Percentiles rank a stretch among this genome's conserved stretches.
phyloP scores from a whole-genome alignment of 2,329 filamentous ascomycete species.

The Chrysosporium queenslandicum region DNA sequence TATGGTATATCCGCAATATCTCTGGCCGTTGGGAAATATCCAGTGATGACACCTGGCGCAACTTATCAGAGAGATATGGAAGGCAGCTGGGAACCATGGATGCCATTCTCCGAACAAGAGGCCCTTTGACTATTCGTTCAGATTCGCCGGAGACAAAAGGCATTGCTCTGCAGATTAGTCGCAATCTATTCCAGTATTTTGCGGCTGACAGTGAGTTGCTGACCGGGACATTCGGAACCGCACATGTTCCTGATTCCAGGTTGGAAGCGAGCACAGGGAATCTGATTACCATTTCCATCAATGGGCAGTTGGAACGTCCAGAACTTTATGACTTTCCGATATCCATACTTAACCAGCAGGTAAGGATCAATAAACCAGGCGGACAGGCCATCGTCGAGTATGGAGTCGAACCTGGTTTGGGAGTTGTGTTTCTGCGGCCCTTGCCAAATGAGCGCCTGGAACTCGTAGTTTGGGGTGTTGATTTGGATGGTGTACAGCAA shows the following conservation, averaged over 20 bases:
- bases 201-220: constrained; percentile 39
- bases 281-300: constrained; percentile 32
- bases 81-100: constrained; percentile 45
- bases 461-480: constrained; percentile 47
- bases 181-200: constrained; percentile 51
- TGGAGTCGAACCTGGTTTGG: constrained; percentile 32
- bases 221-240: constrained; percentile 16
- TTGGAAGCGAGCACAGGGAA: constrained; percentile 31
- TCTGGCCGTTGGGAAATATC: constrained; percentile 20
- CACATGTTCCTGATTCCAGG: neutral
- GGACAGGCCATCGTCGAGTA: constrained; percentile 21
- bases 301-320: constrained; percentile 19
- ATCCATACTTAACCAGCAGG: constrained; percentile 13
- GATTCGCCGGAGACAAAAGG: constrained; percentile 23
- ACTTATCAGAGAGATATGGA: constrained; percentile 31
- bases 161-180: constrained; percentile 45
- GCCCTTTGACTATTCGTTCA: constrained; percentile 36
- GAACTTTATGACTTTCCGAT: constrained; percentile 23
- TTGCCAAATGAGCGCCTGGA: constrained; percentile 41
- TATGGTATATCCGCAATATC: constrained; percentile 22
- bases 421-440: constrained; percentile 45
- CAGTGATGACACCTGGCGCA: constrained; percentile 21
- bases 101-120: constrained; percentile 43
- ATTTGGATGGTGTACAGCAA: constrained; percentile 39
- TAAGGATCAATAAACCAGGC: constrained; percentile 14